Evolutionary conservation across 1,284 basidiomycete species (phyloP).

Genomic region (Ceratobasidium sp.): DNA sequence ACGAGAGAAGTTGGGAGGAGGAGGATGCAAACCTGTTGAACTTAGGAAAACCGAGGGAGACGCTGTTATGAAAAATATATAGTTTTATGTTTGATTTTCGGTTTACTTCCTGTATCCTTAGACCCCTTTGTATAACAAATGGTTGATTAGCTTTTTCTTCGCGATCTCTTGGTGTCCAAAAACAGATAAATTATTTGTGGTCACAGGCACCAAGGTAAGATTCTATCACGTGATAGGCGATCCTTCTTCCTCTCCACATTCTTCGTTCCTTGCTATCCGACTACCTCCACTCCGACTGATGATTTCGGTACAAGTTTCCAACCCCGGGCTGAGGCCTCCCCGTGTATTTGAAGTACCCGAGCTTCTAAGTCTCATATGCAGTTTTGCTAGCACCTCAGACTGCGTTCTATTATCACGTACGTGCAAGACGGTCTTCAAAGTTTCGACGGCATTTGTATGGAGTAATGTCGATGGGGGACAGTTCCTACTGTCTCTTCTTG

Average conservation of each 20-base stretch:
- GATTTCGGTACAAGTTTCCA: neutral
- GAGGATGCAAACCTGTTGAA: neutral
- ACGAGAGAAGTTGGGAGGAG: neutral
- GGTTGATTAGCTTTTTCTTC: neutral
- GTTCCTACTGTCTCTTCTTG: constrained; percentile 9
- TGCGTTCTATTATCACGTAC: constrained; percentile 22
- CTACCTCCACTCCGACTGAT: constrained; percentile 9
- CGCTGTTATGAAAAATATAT: neutral
- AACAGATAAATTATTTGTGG: neutral
- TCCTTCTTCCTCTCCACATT: constrained; percentile 10
- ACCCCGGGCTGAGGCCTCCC: neutral
- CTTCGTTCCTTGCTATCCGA: neutral
- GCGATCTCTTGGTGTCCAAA: neutral
- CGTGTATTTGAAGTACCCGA: constrained; percentile 29
- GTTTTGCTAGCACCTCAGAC: constrained; percentile 20
- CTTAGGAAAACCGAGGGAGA: neutral
- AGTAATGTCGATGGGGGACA: constrained; percentile 30
- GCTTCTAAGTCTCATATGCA: constrained; percentile 30
- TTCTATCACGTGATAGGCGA: neutral
- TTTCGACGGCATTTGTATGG: constrained; percentile 33
- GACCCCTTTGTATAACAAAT: neutral
- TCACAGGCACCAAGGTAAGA: neutral
- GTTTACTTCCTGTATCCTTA: neutral
- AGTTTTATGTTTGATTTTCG: neutral
- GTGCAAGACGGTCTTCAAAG: constrained; percentile 11